These are phyloP conservation scores for Botrytis hyacinthi DNA, from an alignment of 2,329 filamentous ascomycete species.

Conservation along the genomic window DNA sequence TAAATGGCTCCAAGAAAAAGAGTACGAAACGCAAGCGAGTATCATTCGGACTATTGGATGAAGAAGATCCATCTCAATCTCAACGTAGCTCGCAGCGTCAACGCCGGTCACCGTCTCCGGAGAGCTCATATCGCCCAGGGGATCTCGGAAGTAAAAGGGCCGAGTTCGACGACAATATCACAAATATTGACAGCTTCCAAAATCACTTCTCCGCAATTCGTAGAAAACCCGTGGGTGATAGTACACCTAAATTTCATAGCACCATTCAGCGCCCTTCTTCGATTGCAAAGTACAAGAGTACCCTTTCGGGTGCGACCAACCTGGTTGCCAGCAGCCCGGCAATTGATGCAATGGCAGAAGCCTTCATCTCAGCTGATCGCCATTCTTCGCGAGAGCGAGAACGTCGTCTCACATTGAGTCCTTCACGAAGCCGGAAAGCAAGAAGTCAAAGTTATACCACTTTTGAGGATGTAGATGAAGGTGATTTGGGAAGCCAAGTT, in stretches of 20 bases:
- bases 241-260: slow-evolving; percentile 7
- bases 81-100: slow-evolving; percentile 12
- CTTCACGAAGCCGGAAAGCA: slow-evolving; percentile 32
- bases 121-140: slow-evolving; percentile 9
- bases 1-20: slow-evolving; percentile 22
- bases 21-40: slow-evolving; percentile 33
- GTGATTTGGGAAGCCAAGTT: not conserved
- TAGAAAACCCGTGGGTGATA: slow-evolving; percentile 18
- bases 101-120: slow-evolving; percentile 30
- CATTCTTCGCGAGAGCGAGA: slow-evolving; percentile 26
- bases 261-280: slow-evolving; percentile 27
- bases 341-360: slow-evolving; percentile 49
- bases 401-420: not conserved
- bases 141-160: slow-evolving; percentile 23
- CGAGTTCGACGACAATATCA: slow-evolving; percentile 24
- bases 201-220: slow-evolving; percentile 26
- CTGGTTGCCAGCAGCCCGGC: slow-evolving; percentile 41
- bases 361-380: slow-evolving; percentile 48
- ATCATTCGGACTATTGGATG: slow-evolving; percentile 32
- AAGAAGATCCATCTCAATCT: not conserved
- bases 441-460: not conserved
- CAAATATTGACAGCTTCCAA: slow-evolving; percentile 23
- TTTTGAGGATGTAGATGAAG: slow-evolving; percentile 10
- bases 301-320: slow-evolving; percentile 20
- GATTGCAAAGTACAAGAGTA: slow-evolving; percentile 24